Conservation (phyloP, 805 yeast genomes). For the Spathaspora sp. region DNA sequence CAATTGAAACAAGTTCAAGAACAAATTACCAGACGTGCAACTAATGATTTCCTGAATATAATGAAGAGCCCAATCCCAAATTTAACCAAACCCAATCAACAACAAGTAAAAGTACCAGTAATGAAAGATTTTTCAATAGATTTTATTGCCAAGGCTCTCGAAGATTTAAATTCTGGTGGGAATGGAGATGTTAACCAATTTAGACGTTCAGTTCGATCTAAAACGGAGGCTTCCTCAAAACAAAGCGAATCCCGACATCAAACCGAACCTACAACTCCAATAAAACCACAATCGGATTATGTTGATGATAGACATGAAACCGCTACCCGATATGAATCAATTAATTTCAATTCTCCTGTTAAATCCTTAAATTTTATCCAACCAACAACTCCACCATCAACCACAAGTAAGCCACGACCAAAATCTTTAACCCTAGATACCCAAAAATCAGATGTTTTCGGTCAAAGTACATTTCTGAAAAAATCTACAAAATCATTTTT, state of each 20-base stretch:
- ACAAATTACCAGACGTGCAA: conserved; percentile 29
- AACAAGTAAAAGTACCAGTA: conserved; percentile 28
- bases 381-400: background rate
- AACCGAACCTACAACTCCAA: conserved; percentile 17
- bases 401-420: conserved; percentile 11
- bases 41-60: conserved; percentile 24
- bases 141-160: conserved; percentile 43
- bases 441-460: conserved; percentile 13
- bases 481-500: conserved; percentile 29
- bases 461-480: conserved; percentile 19
- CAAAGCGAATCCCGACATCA: background rate
- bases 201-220: conserved; percentile 33
- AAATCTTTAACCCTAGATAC: conserved; percentile 21
- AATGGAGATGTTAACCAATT: conserved; percentile 40
- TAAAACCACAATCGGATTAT: conserved; percentile 21
- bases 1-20: conserved; percentile 34
- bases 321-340: conserved; percentile 35
- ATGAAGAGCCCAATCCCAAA: conserved; percentile 6
- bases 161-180: conserved; percentile 43
- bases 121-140: conserved; percentile 43
- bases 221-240: conserved; percentile 11
- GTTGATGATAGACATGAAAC: conserved; percentile 34
- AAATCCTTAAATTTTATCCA: background rate
- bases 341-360: conserved; percentile 13
- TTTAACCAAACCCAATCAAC: conserved; percentile 1